phyloP scores from a whole-genome alignment of 1,284 basidiomycete species.

The Trichosporon ovoides region DNA sequence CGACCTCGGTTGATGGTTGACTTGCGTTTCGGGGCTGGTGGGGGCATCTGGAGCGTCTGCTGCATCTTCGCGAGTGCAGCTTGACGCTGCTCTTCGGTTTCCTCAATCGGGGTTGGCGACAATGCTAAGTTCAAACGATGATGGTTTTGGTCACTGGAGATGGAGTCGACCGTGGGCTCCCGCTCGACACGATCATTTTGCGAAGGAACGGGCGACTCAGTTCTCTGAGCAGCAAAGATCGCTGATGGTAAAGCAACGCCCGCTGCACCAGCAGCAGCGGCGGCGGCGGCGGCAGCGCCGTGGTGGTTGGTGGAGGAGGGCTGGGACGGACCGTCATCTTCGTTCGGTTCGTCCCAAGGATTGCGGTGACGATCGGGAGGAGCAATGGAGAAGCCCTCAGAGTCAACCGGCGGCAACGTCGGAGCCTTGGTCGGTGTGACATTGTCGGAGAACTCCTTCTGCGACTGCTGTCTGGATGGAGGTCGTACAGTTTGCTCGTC shows the following conservation, averaged over 20 bases:
- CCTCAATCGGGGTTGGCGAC: slow-evolving; percentile 48
- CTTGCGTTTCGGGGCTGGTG: slow-evolving; percentile 36
- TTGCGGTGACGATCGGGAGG: slow-evolving; percentile 52
- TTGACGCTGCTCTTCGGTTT: slow-evolving; percentile 50
- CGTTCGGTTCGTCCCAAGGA: slow-evolving; percentile 49
- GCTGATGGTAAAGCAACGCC: slow-evolving; percentile 19
- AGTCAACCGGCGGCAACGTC: slow-evolving; percentile 46
- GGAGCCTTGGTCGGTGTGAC: neutral
- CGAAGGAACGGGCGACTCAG: slow-evolving; percentile 5
- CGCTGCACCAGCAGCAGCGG: neutral
- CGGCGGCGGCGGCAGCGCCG: slow-evolving; percentile 4
- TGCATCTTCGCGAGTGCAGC: slow-evolving; percentile 53
- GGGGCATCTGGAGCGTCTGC: slow-evolving; percentile 45
- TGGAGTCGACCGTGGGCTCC: neutral
- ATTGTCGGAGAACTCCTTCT: neutral
- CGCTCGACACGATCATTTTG: neutral
- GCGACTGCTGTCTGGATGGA: neutral
- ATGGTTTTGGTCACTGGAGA: neutral
- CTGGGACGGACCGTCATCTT: slow-evolving; percentile 24
- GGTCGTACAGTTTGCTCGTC: neutral
- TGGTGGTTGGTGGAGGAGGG: slow-evolving; percentile 7
- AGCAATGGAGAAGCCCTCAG: slow-evolving; percentile 54
- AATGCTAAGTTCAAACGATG: slow-evolving; percentile 44
- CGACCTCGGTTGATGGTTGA: slow-evolving; percentile 50
- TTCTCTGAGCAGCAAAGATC: slow-evolving; percentile 16